Conservation (phyloP, 495 filamentous ascomycete species). For the Geopyxis carbonaria region DNA sequence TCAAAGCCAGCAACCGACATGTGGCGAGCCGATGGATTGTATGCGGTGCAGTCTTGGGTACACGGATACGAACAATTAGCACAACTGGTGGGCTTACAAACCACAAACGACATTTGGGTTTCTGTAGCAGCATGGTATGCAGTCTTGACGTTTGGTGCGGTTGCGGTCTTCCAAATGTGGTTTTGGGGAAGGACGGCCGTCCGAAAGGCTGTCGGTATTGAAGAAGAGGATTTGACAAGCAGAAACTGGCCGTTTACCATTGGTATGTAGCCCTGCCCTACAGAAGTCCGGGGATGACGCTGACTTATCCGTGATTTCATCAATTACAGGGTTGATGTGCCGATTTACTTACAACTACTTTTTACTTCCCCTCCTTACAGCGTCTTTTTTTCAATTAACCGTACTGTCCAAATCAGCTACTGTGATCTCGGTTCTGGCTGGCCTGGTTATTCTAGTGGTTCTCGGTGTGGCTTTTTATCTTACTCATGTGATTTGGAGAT, state of each 20-base stretch:
- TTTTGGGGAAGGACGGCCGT: conserved; percentile 62
- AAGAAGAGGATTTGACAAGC: conserved; percentile 67
- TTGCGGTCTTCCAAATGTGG: conserved; percentile 58
- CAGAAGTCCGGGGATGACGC: background rate
- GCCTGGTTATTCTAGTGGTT: conserved; percentile 51
- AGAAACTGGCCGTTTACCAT: conserved; percentile 90
- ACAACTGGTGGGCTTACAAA: conserved; percentile 68
- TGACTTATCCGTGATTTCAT: conserved; percentile 5
- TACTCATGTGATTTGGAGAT: conserved; percentile 57
- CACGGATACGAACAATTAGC: conserved; percentile 66
- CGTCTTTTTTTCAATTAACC: conserved; percentile 86
- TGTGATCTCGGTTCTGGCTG: conserved; percentile 53
- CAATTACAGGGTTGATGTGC: conserved; percentile 34
- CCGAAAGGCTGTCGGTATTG: conserved; percentile 47
- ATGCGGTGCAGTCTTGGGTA: conserved; percentile 43
- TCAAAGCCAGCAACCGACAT: too few relatives aligned
- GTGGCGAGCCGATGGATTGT: conserved; percentile 54
- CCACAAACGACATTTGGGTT: conserved; percentile 72
- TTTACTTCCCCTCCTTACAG: conserved; percentile 62
- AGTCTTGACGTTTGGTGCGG: conserved; percentile 47
- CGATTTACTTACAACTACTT: conserved; percentile 86
- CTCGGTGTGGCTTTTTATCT: conserved; percentile 62
- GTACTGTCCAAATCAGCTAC: conserved; percentile 47
- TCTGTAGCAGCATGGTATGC: conserved; percentile 77
- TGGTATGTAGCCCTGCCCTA: conserved; percentile 37